A percentile compares a stretch with the other conserved stretches of the same genome.
phyloP scores from a whole-genome alignment of 306 rosid genomes.

The Gleditsia sinensis region DNA sequence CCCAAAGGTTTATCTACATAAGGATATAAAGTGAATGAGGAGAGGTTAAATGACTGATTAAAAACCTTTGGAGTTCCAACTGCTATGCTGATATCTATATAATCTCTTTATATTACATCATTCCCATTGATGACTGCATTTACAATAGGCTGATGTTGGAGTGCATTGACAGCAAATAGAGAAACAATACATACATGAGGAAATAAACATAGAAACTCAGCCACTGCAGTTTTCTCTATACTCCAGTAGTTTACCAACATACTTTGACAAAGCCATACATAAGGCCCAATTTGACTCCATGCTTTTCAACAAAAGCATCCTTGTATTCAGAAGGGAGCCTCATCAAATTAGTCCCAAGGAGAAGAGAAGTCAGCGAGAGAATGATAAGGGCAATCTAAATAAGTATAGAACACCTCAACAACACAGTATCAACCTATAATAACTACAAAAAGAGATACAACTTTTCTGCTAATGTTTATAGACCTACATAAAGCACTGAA shows the following conservation, averaged over 20 bases:
- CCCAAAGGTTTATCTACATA: constrained; percentile 3
- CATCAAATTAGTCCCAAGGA: constrained; percentile 78
- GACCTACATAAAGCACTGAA: neutral
- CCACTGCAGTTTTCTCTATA: constrained; percentile 7
- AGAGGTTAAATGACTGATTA: constrained; percentile 14
- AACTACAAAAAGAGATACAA: constrained; percentile 2
- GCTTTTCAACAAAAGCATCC: constrained; percentile 85
- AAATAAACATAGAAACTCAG: constrained; percentile 9
- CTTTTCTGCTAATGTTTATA: neutral
- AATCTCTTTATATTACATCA: constrained; percentile 77
- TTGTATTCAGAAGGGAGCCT: constrained; percentile 84
- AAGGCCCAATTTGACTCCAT: constrained; percentile 81
- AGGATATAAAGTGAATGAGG: constrained; percentile 24
- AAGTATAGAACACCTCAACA: neutral
- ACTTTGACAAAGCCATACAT: constrained; percentile 84
- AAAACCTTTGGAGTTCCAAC: constrained; percentile 81
- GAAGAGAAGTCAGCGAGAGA: constrained; percentile 39
- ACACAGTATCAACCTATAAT: neutral
- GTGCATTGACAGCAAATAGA: constrained; percentile 65
- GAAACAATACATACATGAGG: constrained; percentile 5
- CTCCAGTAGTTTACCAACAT: constrained; percentile 31
- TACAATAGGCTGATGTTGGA: constrained; percentile 73
- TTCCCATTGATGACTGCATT: constrained; percentile 91
- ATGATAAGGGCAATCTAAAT: neutral
- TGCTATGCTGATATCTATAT: constrained; percentile 76